Base-by-base conservation (phyloP, 2,329 filamentous ascomycete species). In the Ophiostoma sp. region DNA sequence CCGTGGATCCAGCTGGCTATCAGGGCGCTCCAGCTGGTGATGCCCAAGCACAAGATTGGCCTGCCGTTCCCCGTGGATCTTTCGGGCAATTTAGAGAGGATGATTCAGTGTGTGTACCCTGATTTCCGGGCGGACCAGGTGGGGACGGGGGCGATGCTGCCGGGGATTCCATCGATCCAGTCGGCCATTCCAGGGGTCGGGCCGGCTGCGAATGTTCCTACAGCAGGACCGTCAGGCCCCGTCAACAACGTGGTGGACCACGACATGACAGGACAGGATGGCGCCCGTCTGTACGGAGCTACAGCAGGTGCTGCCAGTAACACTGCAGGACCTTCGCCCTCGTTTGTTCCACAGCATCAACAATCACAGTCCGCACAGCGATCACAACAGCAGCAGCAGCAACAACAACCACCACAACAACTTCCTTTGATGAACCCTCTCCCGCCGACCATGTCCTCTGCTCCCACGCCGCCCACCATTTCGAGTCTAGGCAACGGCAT, bases 51-150 rank as follows among this genome's bases (percentile, higher is more conserved):
- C 12, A 36, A 61, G 31, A 1, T 15, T 1, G 50, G 52, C 8
- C 22, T 22, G 19, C 19, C 52, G 0, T 45, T 72, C 2, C 70
- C 73, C 2, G 72, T 76, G 2, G 72, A 76, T 7, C 15, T 74
- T n/a, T 39, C 71, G 3, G 45, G 66, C 25, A 76, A 72, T 33
- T 50, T 76, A 0, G 74, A 76, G 70, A 71, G 52, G 9, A 76
- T 76, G 72, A 52, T 76, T 8, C 72, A 73, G 42, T 66, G 72
- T 2, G 75, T 76, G 6, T 76, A 76, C 59, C 75, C 75, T 15
- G 75, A 76, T 12, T 76, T 76, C n/a, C 73, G 71, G 2, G 63
- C 73, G 2, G 70, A 63, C 22, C 28, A 72, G 22, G 52, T 72
- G n/a, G 39, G 52, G 48, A 59, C 66, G 9, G 45, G 66, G 28